Conservation (phyloP, 1,284 basidiomycete species). For the Sporisorium graminicola region DNA sequence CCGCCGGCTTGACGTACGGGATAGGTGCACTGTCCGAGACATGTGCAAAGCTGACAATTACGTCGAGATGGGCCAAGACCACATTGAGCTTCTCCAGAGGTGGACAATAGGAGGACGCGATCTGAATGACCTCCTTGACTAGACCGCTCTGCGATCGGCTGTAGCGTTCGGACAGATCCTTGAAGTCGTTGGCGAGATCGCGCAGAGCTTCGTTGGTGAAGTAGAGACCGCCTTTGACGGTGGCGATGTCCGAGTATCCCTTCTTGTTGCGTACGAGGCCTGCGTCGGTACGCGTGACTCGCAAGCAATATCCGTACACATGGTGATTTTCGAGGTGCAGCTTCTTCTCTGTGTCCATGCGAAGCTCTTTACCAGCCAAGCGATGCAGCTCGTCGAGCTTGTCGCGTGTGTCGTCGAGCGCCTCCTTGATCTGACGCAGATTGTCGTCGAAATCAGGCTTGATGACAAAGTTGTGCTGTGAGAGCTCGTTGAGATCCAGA, state of each 20-base stretch:
- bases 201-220: conserved; percentile 89
- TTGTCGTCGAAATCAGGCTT: conserved; percentile 89
- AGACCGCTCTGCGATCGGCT: conserved; percentile 81
- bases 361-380: conserved; percentile 79
- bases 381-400: conserved; percentile 87
- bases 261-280: conserved; percentile 79
- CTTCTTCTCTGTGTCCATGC: conserved; percentile 93
- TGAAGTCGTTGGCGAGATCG: conserved; percentile 80
- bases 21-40: conserved; percentile 88
- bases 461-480: conserved; percentile 89
- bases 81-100: conserved; percentile 90
- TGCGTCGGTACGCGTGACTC: conserved; percentile 83
- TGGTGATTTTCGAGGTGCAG: conserved; percentile 93
- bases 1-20: conserved; percentile 84
- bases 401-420: conserved; percentile 80
- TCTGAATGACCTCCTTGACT: conserved; percentile 92
- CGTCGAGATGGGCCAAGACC: conserved; percentile 89
- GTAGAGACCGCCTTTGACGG: conserved; percentile 87
- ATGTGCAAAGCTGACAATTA: conserved; percentile 88
- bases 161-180: conserved; percentile 80
- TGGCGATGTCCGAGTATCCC: conserved; percentile 86
- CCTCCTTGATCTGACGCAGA: conserved; percentile 79
- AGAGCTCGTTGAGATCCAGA: conserved; percentile 87
- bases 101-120: conserved; percentile 84
- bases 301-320: conserved; percentile 91